Percentiles rank a stretch among this genome's conserved stretches.
These are phyloP conservation scores for Chaetomidium leptoderma DNA, from an alignment of 495 filamentous ascomycete species.

Conservation along the genomic window DNA sequence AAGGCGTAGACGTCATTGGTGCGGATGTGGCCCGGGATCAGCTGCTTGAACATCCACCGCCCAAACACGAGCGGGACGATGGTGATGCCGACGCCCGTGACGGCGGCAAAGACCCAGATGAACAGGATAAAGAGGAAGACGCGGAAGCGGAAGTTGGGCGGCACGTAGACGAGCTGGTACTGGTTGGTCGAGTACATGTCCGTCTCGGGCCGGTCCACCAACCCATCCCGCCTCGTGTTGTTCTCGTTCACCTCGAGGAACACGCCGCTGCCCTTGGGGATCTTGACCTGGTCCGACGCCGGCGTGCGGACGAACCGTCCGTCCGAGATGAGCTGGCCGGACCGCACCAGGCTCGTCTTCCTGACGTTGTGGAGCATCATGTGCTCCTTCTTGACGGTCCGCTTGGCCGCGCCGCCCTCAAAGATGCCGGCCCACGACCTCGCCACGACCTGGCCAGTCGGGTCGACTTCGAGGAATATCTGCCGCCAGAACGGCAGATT, in stretches of 20 bases:
- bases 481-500: conserved; percentile 30
- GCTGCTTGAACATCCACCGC: conserved; percentile 62
- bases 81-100: conserved; percentile 84
- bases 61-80: conserved; percentile 82
- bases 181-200: conserved; percentile 65
- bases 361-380: conserved; percentile 20
- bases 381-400: conserved; percentile 26
- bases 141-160: conserved; percentile 74
- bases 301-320: conserved; percentile 88
- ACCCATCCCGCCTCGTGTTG: conserved; percentile 61
- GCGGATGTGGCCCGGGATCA: conserved; percentile 61
- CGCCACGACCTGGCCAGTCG: conserved; percentile 29
- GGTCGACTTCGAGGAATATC: conserved; percentile 37
- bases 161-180: conserved; percentile 83
- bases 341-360: conserved; percentile 42
- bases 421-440: conserved; percentile 43
- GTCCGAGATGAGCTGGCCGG: conserved; percentile 50
- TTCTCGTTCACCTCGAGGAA: conserved; percentile 75
- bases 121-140: conserved; percentile 80
- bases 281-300: conserved; percentile 87
- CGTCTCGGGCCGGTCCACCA: conserved; percentile 47
- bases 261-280: conserved; percentile 74
- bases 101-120: conserved; percentile 90
- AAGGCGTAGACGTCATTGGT: conserved; percentile 97
- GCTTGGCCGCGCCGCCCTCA: conserved; percentile 35